phyloP scores from a whole-genome alignment of 2,329 filamentous ascomycete species.

The Coniella vitis region DNA sequence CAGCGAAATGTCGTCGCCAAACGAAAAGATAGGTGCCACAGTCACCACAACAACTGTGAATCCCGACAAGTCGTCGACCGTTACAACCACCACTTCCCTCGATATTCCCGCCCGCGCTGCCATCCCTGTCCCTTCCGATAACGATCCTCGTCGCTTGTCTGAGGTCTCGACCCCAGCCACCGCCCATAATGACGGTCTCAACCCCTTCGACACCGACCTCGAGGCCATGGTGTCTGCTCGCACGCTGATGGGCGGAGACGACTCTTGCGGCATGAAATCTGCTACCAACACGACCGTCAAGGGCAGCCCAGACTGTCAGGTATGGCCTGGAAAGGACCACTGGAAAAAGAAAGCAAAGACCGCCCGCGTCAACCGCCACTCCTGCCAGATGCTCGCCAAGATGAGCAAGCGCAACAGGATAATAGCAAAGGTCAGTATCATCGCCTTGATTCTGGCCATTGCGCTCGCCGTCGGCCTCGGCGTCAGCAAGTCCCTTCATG shows the following conservation, averaged over 20 bases:
- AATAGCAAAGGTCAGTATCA: constrained; percentile 47
- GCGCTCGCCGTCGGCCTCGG: constrained; percentile 52
- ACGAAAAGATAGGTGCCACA: constrained; percentile 11
- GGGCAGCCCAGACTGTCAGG: constrained; percentile 43
- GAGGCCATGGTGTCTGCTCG: constrained; percentile 41
- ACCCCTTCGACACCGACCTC: constrained; percentile 53
- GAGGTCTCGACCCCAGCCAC: constrained; percentile 39
- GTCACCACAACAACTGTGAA: constrained; percentile 1
- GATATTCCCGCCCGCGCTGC: neutral
- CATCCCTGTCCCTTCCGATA: neutral
- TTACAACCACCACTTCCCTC: neutral
- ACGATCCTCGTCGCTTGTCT: constrained; percentile 18
- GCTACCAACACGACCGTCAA: constrained; percentile 28
- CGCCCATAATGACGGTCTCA: constrained; percentile 27
- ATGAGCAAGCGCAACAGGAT: constrained; percentile 49
- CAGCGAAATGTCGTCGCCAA: neutral
- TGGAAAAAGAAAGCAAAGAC: constrained; percentile 54
- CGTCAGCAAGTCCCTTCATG: constrained; percentile 53
- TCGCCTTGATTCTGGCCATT: constrained; percentile 34
- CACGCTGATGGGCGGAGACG: constrained; percentile 17
- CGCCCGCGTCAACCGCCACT: constrained; percentile 43
- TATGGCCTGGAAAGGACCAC: constrained; percentile 54
- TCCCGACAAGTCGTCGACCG: neutral
- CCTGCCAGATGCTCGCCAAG: constrained; percentile 46
- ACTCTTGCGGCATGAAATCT: constrained; percentile 29